Percentiles rank a stretch among this genome's conserved stretches.
These are phyloP conservation scores for Dactylonectria estremocensis DNA, from an alignment of 2,329 filamentous ascomycete genomes.

Conservation along the genomic window DNA sequence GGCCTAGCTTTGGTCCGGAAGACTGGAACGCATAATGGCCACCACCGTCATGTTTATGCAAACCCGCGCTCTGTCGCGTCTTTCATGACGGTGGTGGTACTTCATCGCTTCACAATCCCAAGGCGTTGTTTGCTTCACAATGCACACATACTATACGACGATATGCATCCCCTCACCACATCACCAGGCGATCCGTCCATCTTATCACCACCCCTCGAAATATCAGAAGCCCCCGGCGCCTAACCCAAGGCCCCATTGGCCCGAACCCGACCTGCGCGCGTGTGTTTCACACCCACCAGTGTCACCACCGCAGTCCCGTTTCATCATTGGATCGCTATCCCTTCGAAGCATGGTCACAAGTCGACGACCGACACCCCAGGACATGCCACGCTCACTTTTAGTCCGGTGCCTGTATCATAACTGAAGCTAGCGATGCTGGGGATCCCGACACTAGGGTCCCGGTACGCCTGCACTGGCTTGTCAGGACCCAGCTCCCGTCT, in stretches of 20 bases:
- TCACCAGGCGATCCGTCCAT: constrained; percentile 3
- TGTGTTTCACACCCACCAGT: constrained; percentile 49
- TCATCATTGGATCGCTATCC: constrained; percentile 44
- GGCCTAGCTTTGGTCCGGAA: constrained; percentile 9
- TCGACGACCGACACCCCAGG: not conserved
- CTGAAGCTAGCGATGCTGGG: not conserved
- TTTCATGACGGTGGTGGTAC: not conserved
- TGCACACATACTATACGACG: not conserved
- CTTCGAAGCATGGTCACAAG: constrained; percentile 19
- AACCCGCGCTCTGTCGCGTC: not conserved
- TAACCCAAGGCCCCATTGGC: constrained; percentile 50
- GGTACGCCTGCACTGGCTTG: not conserved
- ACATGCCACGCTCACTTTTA: constrained; percentile 21
- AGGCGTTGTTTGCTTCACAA: not conserved
- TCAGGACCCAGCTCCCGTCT: not conserved
- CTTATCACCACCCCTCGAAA: constrained; percentile 19
- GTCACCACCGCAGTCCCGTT: constrained; percentile 41
- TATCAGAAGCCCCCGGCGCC: constrained; percentile 45
- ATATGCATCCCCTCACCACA: constrained; percentile 1
- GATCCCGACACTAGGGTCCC: not conserved
- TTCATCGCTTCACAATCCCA: not conserved
- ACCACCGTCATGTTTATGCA: constrained; percentile 24
- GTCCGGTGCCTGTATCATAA: constrained; percentile 47
- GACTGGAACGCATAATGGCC: constrained; percentile 14
- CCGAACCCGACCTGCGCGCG: constrained; percentile 38